These are phyloP conservation scores for Vitis riparia DNA, from an alignment of 164 flowering plant genomes.

Conservation along the genomic window DNA sequence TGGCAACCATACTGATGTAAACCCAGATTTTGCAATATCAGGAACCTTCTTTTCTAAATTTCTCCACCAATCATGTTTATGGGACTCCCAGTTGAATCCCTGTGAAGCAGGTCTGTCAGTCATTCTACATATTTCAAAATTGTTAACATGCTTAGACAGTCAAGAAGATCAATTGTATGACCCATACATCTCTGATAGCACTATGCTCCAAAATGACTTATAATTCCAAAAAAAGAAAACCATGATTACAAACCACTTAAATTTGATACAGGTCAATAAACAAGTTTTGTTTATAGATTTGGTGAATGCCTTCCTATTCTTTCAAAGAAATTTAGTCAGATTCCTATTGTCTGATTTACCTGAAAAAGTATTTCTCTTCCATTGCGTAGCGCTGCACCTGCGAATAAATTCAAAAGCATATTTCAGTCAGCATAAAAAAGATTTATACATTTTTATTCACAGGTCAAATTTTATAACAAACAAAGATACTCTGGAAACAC, in stretches of 20 bases:
- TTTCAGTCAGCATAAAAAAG: constrained; percentile 5
- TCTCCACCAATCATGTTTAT: constrained; percentile 90
- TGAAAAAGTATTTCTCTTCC: constrained; percentile 81
- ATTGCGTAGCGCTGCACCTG: constrained; percentile 51
- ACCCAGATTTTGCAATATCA: constrained; percentile 84
- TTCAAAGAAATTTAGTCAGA: background rate
- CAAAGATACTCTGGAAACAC: no score
- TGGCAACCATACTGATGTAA: constrained; percentile 93
- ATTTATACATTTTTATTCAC: background rate
- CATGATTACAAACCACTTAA: no score
- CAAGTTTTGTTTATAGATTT: background rate
- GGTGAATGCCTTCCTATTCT: background rate
- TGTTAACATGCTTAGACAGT: background rate
- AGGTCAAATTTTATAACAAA: background rate
- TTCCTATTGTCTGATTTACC: constrained; percentile 35
- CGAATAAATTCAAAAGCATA: constrained; percentile 22
- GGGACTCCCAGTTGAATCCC: constrained; percentile 98
- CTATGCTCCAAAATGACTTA: no score
- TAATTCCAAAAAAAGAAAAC: no score
- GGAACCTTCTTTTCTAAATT: constrained; percentile 70
- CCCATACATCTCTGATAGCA: background rate
- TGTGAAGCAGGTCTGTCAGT: constrained; percentile 29
- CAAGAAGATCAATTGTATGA: background rate
- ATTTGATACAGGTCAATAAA: background rate
- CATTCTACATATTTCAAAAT: background rate